Evolutionary conservation across 2,329 filamentous ascomycete species (phyloP).

Genomic region (Herpotrichia juniperi): DNA sequence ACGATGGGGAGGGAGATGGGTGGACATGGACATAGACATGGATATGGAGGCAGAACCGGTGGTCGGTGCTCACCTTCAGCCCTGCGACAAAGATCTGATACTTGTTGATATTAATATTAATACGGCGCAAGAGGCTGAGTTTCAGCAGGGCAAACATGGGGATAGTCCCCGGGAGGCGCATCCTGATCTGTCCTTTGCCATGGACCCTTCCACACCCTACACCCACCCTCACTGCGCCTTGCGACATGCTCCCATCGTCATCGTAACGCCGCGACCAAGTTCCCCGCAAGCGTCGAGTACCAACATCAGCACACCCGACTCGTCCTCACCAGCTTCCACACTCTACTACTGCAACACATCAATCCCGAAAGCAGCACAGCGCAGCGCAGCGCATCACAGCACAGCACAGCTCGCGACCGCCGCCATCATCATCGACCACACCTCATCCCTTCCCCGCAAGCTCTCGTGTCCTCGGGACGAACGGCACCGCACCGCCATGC

Average conservation of each 20-base stretch:
- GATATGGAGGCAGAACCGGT: too few species aligned
- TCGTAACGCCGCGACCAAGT: neutral
- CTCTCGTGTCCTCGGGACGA: neutral
- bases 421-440: neutral
- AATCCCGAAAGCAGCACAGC: neutral
- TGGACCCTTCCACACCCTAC: neutral
- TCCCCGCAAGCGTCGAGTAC: neutral
- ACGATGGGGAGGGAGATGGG: too few species aligned
- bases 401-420: neutral
- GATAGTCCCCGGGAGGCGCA: neutral
- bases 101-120: too few species aligned
- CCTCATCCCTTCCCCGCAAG: neutral
- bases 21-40: too few species aligned
- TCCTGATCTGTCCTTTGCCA: neutral
- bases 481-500: slow-evolving; percentile 1
- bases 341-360: neutral
- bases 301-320: neutral
- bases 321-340: neutral
- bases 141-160: neutral
- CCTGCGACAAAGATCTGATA: too few species aligned
- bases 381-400: too few species aligned
- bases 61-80: too few species aligned
- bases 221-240: neutral
- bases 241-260: neutral
- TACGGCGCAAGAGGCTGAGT: neutral